Evolutionary conservation across 2,329 filamentous ascomycete genomes (phyloP), one percentile per base, ranked within the genome.

Genomic region (Neonectria ditissima): DNA sequence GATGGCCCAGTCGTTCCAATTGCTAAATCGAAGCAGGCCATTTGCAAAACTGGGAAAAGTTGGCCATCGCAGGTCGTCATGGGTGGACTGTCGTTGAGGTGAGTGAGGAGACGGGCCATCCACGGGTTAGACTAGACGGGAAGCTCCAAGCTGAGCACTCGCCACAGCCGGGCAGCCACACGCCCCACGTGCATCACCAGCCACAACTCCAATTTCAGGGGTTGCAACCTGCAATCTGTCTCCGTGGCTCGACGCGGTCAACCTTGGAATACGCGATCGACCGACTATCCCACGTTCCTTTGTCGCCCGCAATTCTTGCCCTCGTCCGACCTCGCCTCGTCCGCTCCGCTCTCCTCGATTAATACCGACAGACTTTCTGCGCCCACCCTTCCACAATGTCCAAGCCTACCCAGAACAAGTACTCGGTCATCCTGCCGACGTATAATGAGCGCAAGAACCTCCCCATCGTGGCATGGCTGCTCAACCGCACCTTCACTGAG

Each of bases 391-490:
- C 57, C 69, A 70, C 70, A 73, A 88, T 88, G 86, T 83, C 84
- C 61, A 83, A 82, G 72, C 65, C 73, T 39, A 65, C 75, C 55
- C 79, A 80, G 74, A 75, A 96, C 86, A 97, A 95, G 83, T 99
- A 97, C 87, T 97, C 95, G 71, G 91, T 99, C 78, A 95, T 99
- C 77, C 89, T 99, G 69, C 96, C 96, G 62, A 99, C 96, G 66
- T 99, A 97, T 89, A 98, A 99, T 80, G 96, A 99, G 87, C 93
- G 96, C 78, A 90, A 90, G 80, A 99, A 99, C 83, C 89, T 99
- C 71, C 96, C 96, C 75, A 96, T 99, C 79, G 93, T 98, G 78
- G 89, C 91, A 76, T 98, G 94, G 93, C 84, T 99, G 80, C 87
- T 99, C 71, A 92, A 97, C 83, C 91, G 90, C 79, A 97, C 91